Percentiles rank a stretch among this genome's conserved stretches.
Evolutionary conservation across 2,329 filamentous ascomycete genomes (phyloP).

Genomic region (Pyricularia grisea): DNA sequence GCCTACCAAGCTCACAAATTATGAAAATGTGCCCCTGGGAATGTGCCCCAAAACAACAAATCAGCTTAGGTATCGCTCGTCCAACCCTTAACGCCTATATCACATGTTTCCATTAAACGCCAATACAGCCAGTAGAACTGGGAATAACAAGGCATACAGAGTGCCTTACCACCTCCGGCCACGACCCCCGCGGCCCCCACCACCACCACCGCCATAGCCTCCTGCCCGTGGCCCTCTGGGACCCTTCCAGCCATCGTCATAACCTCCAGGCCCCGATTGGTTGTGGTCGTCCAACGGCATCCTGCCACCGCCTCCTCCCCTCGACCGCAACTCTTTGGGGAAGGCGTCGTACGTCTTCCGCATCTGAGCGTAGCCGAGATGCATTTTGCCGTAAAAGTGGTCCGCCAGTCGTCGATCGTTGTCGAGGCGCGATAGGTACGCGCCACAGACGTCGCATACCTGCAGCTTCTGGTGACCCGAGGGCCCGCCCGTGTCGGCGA

Average conservation of each 20-base stretch:
- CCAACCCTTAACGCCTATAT: neutral
- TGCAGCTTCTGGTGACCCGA: conserved; percentile 96
- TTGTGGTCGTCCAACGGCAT: conserved; percentile 28
- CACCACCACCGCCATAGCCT: conserved; percentile 36
- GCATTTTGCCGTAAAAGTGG: conserved; percentile 99
- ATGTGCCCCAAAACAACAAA: neutral
- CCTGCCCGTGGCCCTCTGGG: conserved; percentile 43
- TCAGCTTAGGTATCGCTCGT: neutral
- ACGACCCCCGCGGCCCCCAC: conserved; percentile 34
- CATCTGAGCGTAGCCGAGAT: conserved; percentile 96
- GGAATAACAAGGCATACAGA: neutral
- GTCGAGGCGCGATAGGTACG: conserved; percentile 83
- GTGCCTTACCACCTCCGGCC: conserved; percentile 27
- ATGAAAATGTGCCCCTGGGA: neutral
- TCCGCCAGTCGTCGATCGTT: conserved; percentile 91
- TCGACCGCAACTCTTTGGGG: conserved; percentile 68
- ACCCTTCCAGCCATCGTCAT: conserved; percentile 33
- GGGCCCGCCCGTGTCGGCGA: conserved; percentile 86
- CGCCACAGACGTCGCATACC: conserved; percentile 96
- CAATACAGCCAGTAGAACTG: conserved; percentile 2
- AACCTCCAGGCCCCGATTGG: conserved; percentile 31
- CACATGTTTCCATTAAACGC: neutral
- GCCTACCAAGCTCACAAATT: neutral
- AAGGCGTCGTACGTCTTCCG: conserved; percentile 85
- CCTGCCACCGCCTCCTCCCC: conserved; percentile 21